Evolutionary conservation across 257 asterid species (phyloP), one percentile per base, ranked within the genome.

Genomic region (Leonotis leonurus): DNA sequence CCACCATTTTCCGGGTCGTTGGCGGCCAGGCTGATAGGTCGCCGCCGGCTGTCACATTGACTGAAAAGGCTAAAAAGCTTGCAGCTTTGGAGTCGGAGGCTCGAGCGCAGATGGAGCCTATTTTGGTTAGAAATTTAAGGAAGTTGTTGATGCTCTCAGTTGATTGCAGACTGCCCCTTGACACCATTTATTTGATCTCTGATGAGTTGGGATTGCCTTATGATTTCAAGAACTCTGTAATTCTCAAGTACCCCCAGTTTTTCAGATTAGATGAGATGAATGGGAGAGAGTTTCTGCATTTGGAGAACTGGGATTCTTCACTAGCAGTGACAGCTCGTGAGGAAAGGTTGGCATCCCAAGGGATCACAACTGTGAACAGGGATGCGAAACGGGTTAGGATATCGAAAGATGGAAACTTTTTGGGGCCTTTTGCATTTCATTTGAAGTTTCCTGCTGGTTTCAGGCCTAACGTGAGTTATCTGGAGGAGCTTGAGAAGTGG

Each of bases 261-360:
- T 89, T 93, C 70, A 77, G 79, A 8, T 27, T 89, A 77, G 70
- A 73, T 55, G 76, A 75, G 29, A 40, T 81, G 60, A 67, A 82
- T 35, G 89, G 90, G 29, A 84, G 81, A 68, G 80, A 67, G 27
- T 78, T 78, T 82, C 87, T 92, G 63, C 71, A 70, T 61, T 78
- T 93, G 83, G 97, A 89, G 77, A 81, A 74, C 50, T 89, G 99
- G 99, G 99, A 92, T 81, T 83, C 99, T 49, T 87, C 89, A 0
- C 75, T 92, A 14, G 96, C 96, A 0, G 78, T 86, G 22, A 92
- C 99, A 26, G 79, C 84, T 29, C 84, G 97, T 24, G 99, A 89
- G 80, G 93, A 85, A 77, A 78, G 67, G 53, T 58, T 83, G 70
- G 80, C 69, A 2, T 17, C 55, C 9, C 76, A 71, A 69, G 78